These are phyloP conservation scores for Torrubiella hemipterigena DNA, from an alignment of 2,329 filamentous ascomycete species.

Conservation along the genomic window DNA sequence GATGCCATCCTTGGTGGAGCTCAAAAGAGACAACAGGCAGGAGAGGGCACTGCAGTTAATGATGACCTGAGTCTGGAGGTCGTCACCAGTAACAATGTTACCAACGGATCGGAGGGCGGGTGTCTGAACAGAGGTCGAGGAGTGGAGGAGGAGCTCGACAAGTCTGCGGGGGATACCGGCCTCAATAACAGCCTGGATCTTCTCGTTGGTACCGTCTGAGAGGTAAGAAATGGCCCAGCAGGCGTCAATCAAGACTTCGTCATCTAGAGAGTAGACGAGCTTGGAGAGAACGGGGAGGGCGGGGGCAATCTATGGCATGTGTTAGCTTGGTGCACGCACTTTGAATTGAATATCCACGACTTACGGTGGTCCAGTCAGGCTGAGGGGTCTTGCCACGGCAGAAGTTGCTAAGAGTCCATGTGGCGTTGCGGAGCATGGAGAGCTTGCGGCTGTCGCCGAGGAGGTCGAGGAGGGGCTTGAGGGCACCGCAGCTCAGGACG, in stretches of 20 bases:
- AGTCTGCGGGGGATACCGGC: constrained; percentile 92
- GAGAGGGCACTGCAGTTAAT: constrained; percentile 95
- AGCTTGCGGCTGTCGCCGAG: constrained; percentile 96
- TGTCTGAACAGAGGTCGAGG: constrained; percentile 95
- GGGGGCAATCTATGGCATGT: constrained; percentile 62
- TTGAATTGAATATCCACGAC: constrained; percentile 21
- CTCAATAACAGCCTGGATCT: constrained; percentile 98
- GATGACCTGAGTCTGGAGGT: constrained; percentile 97
- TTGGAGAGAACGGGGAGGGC: constrained; percentile 92
- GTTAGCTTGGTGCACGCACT: constrained; percentile 10
- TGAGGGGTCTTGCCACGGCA: constrained; percentile 99
- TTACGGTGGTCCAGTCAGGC: constrained; percentile 91
- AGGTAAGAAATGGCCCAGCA: constrained; percentile 99
- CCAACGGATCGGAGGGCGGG: constrained; percentile 93
- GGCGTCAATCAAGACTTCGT: constrained; percentile 95
- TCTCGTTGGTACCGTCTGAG: constrained; percentile 95
- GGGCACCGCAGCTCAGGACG: constrained; percentile 79
- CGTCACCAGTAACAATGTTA: constrained; percentile 97
- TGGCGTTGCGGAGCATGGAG: constrained; percentile 97
- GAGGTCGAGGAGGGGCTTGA: constrained; percentile 79
- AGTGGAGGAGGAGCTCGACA: constrained; percentile 95
- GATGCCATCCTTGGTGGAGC: constrained; percentile 97
- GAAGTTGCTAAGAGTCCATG: constrained; percentile 99
- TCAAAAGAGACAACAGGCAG: constrained; percentile 83
- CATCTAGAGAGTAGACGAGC: constrained; percentile 95